A percentile compares a stretch with the other conserved stretches of the same genome.
phyloP scores from a whole-genome alignment of 2,329 filamentous ascomycete genomes.

The Alternaria sp. region DNA sequence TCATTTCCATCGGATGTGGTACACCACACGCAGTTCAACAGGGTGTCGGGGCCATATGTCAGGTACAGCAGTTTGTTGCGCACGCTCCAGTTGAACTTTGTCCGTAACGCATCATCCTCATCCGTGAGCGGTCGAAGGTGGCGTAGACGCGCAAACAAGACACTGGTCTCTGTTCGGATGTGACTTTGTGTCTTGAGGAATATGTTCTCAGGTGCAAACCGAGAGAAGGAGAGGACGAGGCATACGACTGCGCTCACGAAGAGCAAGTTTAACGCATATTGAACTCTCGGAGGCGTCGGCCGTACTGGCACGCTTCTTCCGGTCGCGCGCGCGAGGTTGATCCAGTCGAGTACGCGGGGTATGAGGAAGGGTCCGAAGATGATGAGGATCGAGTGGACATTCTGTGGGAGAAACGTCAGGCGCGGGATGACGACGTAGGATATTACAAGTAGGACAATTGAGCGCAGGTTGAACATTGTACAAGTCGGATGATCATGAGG shows the following conservation, averaged over 20 bases:
- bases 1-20: constrained; percentile 66
- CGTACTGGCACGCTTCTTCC: constrained; percentile 60
- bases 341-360: constrained; percentile 71
- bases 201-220: constrained; percentile 79
- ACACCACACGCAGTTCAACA: constrained; percentile 86
- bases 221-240: constrained; percentile 70
- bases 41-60: constrained; percentile 77
- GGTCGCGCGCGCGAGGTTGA: constrained; percentile 62
- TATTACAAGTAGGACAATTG: constrained; percentile 41
- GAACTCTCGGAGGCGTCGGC: constrained; percentile 63
- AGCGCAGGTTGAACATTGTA: constrained; percentile 47
- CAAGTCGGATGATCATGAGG: constrained; percentile 18
- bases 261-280: constrained; percentile 69
- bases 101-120: constrained; percentile 71
- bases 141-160: constrained; percentile 80
- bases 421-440: constrained; percentile 50
- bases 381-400: constrained; percentile 52
- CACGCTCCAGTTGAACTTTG: constrained; percentile 66
- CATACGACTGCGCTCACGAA: constrained; percentile 62
- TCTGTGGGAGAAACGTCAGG: constrained; percentile 48
- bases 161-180: constrained; percentile 83
- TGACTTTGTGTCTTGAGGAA: constrained; percentile 81
- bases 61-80: constrained; percentile 83
- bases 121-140: constrained; percentile 66
- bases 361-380: constrained; percentile 76